Conservation (phyloP, 495 filamentous ascomycete species). For the Poronia punctata region DNA sequence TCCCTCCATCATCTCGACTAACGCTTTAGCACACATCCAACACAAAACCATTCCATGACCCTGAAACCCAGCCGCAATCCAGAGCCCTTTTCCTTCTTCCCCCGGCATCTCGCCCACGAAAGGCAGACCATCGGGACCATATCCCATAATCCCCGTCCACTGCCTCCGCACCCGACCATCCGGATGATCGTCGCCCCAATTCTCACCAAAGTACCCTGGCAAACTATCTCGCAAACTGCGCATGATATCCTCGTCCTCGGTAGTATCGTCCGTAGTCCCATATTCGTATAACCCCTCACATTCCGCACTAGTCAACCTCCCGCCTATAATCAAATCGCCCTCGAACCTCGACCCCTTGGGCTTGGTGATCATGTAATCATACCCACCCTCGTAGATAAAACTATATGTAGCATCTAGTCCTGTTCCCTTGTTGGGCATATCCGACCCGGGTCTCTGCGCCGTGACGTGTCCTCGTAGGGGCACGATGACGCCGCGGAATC, state of each 20-base stretch:
- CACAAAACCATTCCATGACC: slow-evolving; percentile 56
- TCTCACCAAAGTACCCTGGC: slow-evolving; percentile 45
- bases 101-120: slow-evolving; percentile 45
- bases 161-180: slow-evolving; percentile 50
- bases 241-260: slow-evolving; percentile 46
- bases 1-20: slow-evolving; percentile 45
- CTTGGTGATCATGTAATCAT: slow-evolving; percentile 62
- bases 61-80: slow-evolving; percentile 48
- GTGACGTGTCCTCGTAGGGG: slow-evolving; percentile 64
- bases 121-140: slow-evolving; percentile 48
- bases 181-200: slow-evolving; percentile 53
- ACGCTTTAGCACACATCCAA: slow-evolving; percentile 47
- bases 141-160: slow-evolving; percentile 61
- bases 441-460: slow-evolving; percentile 48
- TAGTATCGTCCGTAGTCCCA: slow-evolving; percentile 53
- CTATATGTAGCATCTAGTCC: slow-evolving; percentile 51
- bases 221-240: slow-evolving; percentile 42
- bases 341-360: slow-evolving; percentile 36
- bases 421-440: slow-evolving; percentile 32
- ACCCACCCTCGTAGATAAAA: slow-evolving; percentile 52
- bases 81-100: slow-evolving; percentile 36
- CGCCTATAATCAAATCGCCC: slow-evolving; percentile 65
- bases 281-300: slow-evolving; percentile 43
- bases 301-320: slow-evolving; percentile 48
- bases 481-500: slow-evolving; percentile 54